Conservation (phyloP, 2,329 filamentous ascomycete genomes). For the Clathrospora elynae region DNA sequence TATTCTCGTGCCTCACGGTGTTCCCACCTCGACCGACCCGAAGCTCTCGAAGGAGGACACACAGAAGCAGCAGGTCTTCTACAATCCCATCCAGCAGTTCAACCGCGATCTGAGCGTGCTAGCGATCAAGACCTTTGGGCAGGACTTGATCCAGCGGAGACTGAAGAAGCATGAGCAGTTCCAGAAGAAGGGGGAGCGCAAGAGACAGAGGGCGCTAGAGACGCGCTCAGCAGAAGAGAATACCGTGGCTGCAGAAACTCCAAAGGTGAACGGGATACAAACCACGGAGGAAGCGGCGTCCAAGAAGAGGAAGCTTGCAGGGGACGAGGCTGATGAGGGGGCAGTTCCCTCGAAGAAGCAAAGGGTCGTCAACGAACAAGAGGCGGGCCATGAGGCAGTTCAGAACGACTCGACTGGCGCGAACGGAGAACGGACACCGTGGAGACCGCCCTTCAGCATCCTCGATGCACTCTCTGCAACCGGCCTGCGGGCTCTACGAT, state of each 20-base stretch:
- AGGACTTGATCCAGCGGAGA: conserved; percentile 62
- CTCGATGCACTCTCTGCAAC: conserved; percentile 94
- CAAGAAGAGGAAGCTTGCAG: conserved; percentile 36
- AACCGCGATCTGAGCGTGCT: conserved; percentile 94
- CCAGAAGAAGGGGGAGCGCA: conserved; percentile 39
- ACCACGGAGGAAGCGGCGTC: conserved; percentile 14
- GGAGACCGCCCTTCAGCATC: conserved; percentile 59
- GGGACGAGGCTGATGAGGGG: conserved; percentile 17
- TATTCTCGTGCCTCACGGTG: conserved; percentile 65
- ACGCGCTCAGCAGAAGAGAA: conserved; percentile 10
- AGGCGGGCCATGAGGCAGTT: conserved; percentile 5
- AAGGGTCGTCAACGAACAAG: conserved; percentile 21
- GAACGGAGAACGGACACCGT: conserved; percentile 20
- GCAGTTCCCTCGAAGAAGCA: conserved; percentile 33
- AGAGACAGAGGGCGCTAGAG: conserved; percentile 27
- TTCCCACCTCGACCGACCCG: conserved; percentile 55
- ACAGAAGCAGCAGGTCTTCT: conserved; percentile 81
- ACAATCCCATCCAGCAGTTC: conserved; percentile 99
- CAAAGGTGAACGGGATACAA: too few relatives aligned
- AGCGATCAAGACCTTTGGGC: conserved; percentile 85
- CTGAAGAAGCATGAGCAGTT: conserved; percentile 52
- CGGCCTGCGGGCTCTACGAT: conserved; percentile 86
- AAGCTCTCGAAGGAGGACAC: conserved; percentile 56
- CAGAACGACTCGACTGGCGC: conserved; percentile 3
- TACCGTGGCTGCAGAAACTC: not conserved